Base-by-base conservation (phyloP, 805 yeast genomes). In the Metahyphopichia silvanorum region DNA sequence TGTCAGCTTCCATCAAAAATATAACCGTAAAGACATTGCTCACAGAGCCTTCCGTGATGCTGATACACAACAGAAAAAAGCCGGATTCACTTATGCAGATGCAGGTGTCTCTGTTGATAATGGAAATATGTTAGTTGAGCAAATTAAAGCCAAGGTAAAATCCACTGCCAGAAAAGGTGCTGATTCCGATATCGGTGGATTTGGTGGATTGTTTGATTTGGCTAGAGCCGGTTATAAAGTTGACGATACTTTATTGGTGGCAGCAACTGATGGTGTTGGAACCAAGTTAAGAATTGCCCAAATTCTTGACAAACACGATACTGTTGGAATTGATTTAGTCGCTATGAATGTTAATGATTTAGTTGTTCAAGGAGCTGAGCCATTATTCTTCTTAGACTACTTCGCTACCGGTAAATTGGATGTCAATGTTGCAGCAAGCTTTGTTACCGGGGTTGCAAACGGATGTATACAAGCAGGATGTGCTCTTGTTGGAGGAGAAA, bases 231-330 rank as follows among this genome's bases (percentile, higher is more conserved):
- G 98, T 5, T 93, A 81, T 63, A 78, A 79, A 46, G 76, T 87
- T 14, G 77, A 74, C 43, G 80, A 83, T 36, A 79, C 87, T n/a
- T 63, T 93, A 35, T 69, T 93, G 38, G 98, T 93, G 25, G 96
- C 93, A 38, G 98, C 98, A 38, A 93, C 99, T 29, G 99, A 93
- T 64, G 99, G 99, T 64, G 98, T 93, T 37, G 99, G 99, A 46
- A 91, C 98, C 39, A 93, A 93, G 66, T 77, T 93, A 46, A 80
- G 88, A 71, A 79, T 94, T 55, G 98, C 98, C 1, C 98, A 93
- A 67, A 78, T 77, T 44, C 72, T 89, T 65, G 70, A 82, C 49
- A 85, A 84, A 37, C 98, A 94, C 56, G 79, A 87, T 57, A 91
- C 98, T n/a, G 99, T 93, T 27, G 99, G 99, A 56, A 87, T 93